Evolutionary conservation across 2,329 filamentous ascomycete species (phyloP).

Genomic region (Albifimbria verrucaria): DNA sequence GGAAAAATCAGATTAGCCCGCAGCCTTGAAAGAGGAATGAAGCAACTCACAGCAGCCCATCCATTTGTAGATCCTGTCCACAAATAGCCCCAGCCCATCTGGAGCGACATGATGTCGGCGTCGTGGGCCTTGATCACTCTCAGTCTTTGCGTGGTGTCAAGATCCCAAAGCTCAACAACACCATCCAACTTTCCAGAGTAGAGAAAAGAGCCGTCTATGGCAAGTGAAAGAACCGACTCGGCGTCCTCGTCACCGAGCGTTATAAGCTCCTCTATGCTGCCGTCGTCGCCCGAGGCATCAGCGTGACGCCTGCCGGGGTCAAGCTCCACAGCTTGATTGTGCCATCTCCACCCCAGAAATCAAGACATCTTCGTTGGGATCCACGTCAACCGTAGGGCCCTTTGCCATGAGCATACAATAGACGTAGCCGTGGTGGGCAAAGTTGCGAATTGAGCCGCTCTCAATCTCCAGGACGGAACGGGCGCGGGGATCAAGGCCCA

Average conservation of each 20-base stretch:
- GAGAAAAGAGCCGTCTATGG: slow-evolving; percentile 85
- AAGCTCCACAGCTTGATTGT: slow-evolving; percentile 92
- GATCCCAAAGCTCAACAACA: slow-evolving; percentile 91
- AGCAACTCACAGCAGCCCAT: slow-evolving; percentile 68
- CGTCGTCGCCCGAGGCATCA: slow-evolving; percentile 42
- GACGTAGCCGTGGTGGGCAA: slow-evolving; percentile 92
- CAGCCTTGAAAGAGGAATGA: background rate
- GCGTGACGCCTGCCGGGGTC: slow-evolving; percentile 20
- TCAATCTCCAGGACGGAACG: slow-evolving; percentile 73
- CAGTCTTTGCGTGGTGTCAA: slow-evolving; percentile 88
- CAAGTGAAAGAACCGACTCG: slow-evolving; percentile 70
- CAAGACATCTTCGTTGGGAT: slow-evolving; percentile 73
- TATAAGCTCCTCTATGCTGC: slow-evolving; percentile 68
- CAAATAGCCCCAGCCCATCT: slow-evolving; percentile 79
- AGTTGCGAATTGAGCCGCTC: slow-evolving; percentile 75
- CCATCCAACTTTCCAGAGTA: slow-evolving; percentile 88
- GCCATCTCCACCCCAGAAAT: slow-evolving; percentile 93
- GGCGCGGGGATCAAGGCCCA: slow-evolving; percentile 52
- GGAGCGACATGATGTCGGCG: slow-evolving; percentile 80
- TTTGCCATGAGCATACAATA: slow-evolving; percentile 91
- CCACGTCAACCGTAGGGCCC: slow-evolving; percentile 63
- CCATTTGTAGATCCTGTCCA: slow-evolving; percentile 90
- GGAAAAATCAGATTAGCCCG: background rate
- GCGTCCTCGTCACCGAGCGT: slow-evolving; percentile 58
- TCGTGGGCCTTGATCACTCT: slow-evolving; percentile 79